Conservation (phyloP, 2,329 filamentous ascomycete species). For the Hypoxylon sp. region DNA sequence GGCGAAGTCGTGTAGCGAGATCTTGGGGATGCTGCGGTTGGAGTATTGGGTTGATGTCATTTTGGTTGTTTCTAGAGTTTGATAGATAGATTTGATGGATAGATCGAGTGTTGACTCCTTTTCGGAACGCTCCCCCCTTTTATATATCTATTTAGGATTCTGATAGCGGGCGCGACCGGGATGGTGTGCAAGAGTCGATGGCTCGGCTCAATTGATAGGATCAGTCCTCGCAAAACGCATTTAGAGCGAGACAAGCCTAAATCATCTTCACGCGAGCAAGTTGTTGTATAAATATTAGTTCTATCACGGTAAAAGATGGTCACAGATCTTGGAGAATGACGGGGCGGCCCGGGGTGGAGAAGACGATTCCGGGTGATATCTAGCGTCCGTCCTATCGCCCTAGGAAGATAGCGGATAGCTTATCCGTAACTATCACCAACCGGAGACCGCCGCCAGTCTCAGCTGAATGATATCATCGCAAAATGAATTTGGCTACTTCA, state of each 20-base stretch:
- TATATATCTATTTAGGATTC: no score
- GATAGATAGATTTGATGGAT: background rate
- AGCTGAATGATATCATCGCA: background rate
- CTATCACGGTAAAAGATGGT: no score
- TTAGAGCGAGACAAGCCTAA: no score
- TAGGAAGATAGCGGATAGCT: constrained; percentile 31
- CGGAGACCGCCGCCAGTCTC: constrained; percentile 31
- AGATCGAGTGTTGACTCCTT: background rate
- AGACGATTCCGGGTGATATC: constrained; percentile 12
- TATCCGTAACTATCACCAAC: constrained; percentile 27
- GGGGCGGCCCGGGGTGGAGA: constrained; percentile 33
- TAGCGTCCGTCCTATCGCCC: constrained; percentile 13
- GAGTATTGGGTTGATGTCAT: constrained; percentile 51
- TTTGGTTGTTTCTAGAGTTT: background rate
- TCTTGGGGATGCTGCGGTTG: constrained; percentile 56
- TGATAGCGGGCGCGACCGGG: no score
- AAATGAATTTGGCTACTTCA: no score
- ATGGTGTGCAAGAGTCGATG: no score
- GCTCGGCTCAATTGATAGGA: no score
- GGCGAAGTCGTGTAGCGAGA: constrained; percentile 64
- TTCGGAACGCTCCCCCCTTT: background rate
- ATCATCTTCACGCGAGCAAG: no score
- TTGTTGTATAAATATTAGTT: background rate
- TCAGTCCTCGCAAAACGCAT: no score
- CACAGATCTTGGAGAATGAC: no score